These are phyloP conservation scores for Metarhizium brunneum DNA, from an alignment of 2,329 filamentous ascomycete species.

Conservation along the genomic window DNA sequence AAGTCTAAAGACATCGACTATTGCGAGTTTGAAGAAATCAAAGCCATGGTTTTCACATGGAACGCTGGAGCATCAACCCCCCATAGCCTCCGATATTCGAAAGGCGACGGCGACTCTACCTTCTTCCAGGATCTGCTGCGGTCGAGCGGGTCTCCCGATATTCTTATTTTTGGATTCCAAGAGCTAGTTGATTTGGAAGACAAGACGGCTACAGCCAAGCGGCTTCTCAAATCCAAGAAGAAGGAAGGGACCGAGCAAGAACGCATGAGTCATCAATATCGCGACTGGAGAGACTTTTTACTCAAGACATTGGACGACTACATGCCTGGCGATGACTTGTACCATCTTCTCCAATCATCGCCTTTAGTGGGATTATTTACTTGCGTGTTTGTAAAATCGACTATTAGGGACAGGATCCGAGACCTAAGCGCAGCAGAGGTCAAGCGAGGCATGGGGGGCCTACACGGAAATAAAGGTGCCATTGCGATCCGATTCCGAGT, in stretches of 20 bases:
- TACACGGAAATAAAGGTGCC: constrained; percentile 95
- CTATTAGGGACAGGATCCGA: constrained; percentile 64
- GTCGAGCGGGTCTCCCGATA: constrained; percentile 71
- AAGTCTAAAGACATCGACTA: constrained; percentile 73
- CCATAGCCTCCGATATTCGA: constrained; percentile 61
- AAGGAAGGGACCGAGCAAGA: constrained; percentile 73
- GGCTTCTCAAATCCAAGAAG: constrained; percentile 85
- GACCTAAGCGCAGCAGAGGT: constrained; percentile 74
- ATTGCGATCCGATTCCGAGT: constrained; percentile 85
- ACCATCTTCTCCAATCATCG: constrained; percentile 78
- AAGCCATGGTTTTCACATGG: constrained; percentile 81
- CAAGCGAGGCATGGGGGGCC: constrained; percentile 90
- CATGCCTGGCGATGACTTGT: constrained; percentile 67
- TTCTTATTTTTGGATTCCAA: constrained; percentile 93
- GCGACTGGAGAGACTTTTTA: constrained; percentile 90
- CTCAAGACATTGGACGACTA: constrained; percentile 74
- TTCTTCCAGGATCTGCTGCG: constrained; percentile 78
- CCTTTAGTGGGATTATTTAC: constrained; percentile 89
- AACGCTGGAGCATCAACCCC: constrained; percentile 97
- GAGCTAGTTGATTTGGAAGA: constrained; percentile 97
- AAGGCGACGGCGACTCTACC: constrained; percentile 60
- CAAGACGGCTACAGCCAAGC: constrained; percentile 95
- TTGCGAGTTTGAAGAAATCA: constrained; percentile 76
- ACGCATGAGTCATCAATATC: constrained; percentile 94
- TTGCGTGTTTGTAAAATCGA: constrained; percentile 85